These are phyloP conservation scores for Fragilaria radians DNA, from an alignment of 108 stramenopile species.

Conservation along the genomic window DNA sequence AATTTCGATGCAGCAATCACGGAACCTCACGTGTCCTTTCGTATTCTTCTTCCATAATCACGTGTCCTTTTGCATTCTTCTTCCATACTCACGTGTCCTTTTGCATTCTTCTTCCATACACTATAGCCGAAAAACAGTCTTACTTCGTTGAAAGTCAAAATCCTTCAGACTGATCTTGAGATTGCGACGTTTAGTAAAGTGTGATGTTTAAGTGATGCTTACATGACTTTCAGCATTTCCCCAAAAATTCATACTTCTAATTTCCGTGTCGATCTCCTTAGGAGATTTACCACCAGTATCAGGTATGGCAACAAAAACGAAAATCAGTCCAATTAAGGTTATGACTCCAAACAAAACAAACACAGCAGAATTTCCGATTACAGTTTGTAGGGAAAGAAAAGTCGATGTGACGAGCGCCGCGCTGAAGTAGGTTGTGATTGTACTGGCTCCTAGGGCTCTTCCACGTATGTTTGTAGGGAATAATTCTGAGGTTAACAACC, in stretches of 20 bases:
- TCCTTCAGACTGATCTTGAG: too few relatives aligned
- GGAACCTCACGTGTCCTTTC: too few relatives aligned
- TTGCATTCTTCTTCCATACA: too few relatives aligned
- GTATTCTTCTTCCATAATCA: too few relatives aligned
- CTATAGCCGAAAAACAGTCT: too few relatives aligned
- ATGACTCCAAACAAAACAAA: conserved; percentile 48
- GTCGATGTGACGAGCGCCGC: conserved; percentile 52
- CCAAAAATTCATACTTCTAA: conserved; percentile 56
- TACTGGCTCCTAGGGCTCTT: conserved; percentile 52
- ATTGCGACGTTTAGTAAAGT: too few relatives aligned
- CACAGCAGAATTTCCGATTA: conserved; percentile 27
- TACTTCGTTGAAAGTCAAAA: too few relatives aligned
- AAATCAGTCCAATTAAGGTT: conserved; percentile 33
- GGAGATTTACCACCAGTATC: conserved; percentile 53
- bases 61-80: too few relatives aligned
- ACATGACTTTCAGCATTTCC: too few relatives aligned
- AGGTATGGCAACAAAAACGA: conserved; percentile 52
- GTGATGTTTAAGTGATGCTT: too few relatives aligned
- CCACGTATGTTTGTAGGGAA: conserved; percentile 67
- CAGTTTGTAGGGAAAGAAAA: conserved; percentile 35
- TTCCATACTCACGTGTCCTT: too few relatives aligned
- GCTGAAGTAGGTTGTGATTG: conserved; percentile 47
- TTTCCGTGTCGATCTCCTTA: conserved; percentile 32
- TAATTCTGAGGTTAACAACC: conserved; percentile 62
- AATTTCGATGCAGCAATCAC: too few relatives aligned